These are phyloP conservation scores for Hemisphaericaspora xylanilytica DNA, from an alignment of 1,139 yeast genomes.

Conservation along the genomic window DNA sequence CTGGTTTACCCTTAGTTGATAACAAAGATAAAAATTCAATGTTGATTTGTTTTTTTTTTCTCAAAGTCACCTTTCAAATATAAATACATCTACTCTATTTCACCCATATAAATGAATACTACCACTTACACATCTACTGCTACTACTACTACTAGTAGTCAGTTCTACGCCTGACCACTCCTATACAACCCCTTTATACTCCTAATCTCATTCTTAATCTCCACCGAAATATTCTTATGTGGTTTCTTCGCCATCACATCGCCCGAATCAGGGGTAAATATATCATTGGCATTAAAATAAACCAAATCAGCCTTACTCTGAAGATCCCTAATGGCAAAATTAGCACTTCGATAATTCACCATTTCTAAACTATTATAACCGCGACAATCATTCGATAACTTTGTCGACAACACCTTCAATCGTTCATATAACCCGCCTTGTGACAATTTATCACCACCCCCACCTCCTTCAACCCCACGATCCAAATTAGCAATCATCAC, in stretches of 20 bases:
- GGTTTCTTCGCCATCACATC: not conserved
- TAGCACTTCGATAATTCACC: conserved; percentile 32
- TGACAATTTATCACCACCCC: conserved; percentile 24
- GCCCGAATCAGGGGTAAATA: conserved; percentile 9
- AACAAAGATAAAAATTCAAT: not conserved
- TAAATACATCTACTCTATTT: too few relatives aligned
- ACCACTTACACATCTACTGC: too few relatives aligned
- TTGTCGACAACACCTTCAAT: conserved; percentile 22
- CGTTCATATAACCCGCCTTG: conserved; percentile 26
- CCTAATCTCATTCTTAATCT: conserved; percentile 41
- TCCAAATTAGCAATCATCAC: conserved; percentile 9
- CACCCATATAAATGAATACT: too few relatives aligned
- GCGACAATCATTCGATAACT: conserved; percentile 24
- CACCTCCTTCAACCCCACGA: conserved; percentile 18
- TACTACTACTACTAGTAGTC: too few relatives aligned
- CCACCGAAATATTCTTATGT: conserved; percentile 33
- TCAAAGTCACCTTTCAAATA: too few relatives aligned
- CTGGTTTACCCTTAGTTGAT: not conserved
- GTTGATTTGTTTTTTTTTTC: not conserved
- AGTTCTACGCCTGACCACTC: conserved; percentile 35
- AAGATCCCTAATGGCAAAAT: conserved; percentile 34
- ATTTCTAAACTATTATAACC: conserved; percentile 33
- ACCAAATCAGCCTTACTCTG: conserved; percentile 38
- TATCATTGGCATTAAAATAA: conserved; percentile 22
- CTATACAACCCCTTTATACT: conserved; percentile 44